phyloP scores from a whole-genome alignment of 164 flowering plant genomes.

The Cinnamomum micranthum region DNA sequence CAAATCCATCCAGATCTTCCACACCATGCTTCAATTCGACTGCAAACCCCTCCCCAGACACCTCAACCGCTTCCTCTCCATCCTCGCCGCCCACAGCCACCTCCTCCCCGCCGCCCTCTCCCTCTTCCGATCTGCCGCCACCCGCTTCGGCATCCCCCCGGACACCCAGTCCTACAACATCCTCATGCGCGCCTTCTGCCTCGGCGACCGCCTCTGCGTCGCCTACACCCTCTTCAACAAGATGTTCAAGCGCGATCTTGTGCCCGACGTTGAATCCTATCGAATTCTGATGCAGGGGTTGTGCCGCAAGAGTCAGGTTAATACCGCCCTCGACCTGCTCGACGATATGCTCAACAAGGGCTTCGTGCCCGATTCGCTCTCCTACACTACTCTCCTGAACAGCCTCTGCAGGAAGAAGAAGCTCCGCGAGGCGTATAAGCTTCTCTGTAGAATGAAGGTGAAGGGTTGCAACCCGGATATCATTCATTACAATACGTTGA shows the following conservation, averaged over 20 bases:
- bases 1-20: constrained; percentile 49
- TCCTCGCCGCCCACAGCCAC: constrained; percentile 46
- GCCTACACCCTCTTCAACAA: constrained; percentile 67
- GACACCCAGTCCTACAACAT: constrained; percentile 64
- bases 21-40: constrained; percentile 50
- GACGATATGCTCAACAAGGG: constrained; percentile 96
- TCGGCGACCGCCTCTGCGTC: constrained; percentile 51
- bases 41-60: constrained; percentile 60
- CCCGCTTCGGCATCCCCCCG: constrained; percentile 39
- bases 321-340: constrained; percentile 57
- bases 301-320: constrained; percentile 84
- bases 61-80: constrained; percentile 47
- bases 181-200: constrained; percentile 74
- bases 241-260: constrained; percentile 70
- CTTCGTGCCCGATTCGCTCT: constrained; percentile 75
- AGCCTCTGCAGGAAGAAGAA: constrained; percentile 92
- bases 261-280: constrained; percentile 72
- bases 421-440: constrained; percentile 87
- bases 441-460: constrained; percentile 92
- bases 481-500: constrained; percentile 78
- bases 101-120: constrained; percentile 53
- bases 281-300: constrained; percentile 81
- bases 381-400: constrained; percentile 74
- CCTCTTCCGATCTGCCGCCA: constrained; percentile 55
- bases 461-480: constrained; percentile 92